Base-by-base conservation (phyloP, 140 eudicot genomes). In the Bidens hawaiensis region DNA sequence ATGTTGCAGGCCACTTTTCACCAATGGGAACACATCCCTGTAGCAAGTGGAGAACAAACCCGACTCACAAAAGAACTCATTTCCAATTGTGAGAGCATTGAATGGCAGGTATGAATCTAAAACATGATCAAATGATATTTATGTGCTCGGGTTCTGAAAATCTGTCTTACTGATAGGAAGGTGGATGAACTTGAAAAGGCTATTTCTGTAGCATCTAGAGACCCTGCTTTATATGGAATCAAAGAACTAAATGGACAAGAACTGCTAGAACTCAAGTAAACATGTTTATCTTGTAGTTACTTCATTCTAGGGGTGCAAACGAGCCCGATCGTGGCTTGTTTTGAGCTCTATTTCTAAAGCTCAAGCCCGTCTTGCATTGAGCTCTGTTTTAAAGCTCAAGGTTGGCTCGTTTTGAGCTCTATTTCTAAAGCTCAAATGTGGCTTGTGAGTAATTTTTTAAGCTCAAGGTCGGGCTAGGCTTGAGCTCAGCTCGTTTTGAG, bases 161-260 rank as follows among this genome's bases (percentile, higher is more conserved):
- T 45, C 34, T 68, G 10, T 59, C 62, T 80, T 85, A 25, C 73
- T 89, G 86, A 83, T 78, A 65, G 89, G 75, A 85, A 89, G 97
- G 95, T 89, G 48, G 95, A 83, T 68, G 97, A 89, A 72, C 82
- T 89, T 73, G 89, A 85, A 71, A 85, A 83, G 72, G 69, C 97
- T 58, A 79, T 88, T 65, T 18, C 83, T 51, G 89, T 88, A 51
- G 96, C 96, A 58, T 69, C 89, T 14, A 84, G 87, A 73, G 84
- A 88, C 76, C 96, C 94, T 69, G 36, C 81, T 61, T 46, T 54
- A 71, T 88, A 84, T 45, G 87, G 85, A 50, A 82, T 79, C 59
- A 46, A 41, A 62, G 96, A 41, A 76, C 75, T 59, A 77, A 81
- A 70, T 88, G 96, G 96, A 88, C 90, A 50, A 75, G 60, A 77